Percentiles rank a stretch among this genome's conserved stretches.
phyloP scores from a whole-genome alignment of 169 alveolate genomes.

The Theileria annulata region DNA sequence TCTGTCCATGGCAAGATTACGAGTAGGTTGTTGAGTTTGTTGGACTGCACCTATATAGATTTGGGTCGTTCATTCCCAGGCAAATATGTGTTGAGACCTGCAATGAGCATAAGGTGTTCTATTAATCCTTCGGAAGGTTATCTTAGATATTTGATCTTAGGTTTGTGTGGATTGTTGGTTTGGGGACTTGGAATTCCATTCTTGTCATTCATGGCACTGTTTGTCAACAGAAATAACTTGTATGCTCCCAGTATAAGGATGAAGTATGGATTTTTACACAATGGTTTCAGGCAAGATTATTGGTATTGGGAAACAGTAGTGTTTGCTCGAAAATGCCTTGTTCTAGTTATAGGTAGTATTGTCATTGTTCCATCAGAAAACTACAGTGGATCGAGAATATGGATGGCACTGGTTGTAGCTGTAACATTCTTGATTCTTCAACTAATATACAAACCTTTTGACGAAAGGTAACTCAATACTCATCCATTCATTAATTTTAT shows the following conservation, averaged over 20 bases:
- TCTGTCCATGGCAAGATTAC: constrained; percentile 79
- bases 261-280: constrained; percentile 82
- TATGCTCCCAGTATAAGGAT: constrained; percentile 75
- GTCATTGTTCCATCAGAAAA: constrained; percentile 68
- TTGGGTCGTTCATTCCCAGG: constrained; percentile 63
- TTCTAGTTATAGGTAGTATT: constrained; percentile 76
- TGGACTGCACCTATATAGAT: constrained; percentile 77
- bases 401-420: constrained; percentile 78
- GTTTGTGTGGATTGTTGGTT: constrained; percentile 73
- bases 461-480: constrained; percentile 65
- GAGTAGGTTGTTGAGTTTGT: constrained; percentile 75
- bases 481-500: background rate
- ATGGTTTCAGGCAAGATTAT: constrained; percentile 77
- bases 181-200: constrained; percentile 86
- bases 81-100: constrained; percentile 76
- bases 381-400: constrained; percentile 75
- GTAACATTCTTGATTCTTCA: constrained; percentile 72
- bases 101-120: constrained; percentile 76
- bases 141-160: constrained; percentile 73
- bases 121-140: constrained; percentile 62
- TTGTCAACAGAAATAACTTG: constrained; percentile 70
- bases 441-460: constrained; percentile 80
- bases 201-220: constrained; percentile 73
- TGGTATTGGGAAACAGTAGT: constrained; percentile 86
- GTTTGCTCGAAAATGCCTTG: constrained; percentile 78